phyloP scores from a whole-genome alignment of 257 asterid genomes.

The Jacaranda mimosifolia region DNA sequence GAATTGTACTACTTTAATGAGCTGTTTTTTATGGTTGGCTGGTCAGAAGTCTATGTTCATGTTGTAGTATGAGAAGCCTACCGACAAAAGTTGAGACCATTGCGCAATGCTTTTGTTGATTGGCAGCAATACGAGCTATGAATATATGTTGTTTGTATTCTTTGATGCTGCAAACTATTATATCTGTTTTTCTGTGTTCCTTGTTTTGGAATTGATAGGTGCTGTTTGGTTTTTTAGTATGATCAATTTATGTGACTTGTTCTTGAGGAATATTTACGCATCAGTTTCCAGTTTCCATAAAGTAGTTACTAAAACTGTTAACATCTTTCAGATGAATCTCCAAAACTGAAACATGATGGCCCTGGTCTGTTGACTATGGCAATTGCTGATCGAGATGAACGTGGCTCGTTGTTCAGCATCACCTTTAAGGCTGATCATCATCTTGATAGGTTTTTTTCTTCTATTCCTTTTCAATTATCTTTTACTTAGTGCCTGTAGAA shows the following conservation, averaged over 20 bases:
- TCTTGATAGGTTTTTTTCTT: constrained; percentile 63
- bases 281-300: background rate
- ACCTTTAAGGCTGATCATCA: constrained; percentile 67
- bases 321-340: constrained; percentile 58
- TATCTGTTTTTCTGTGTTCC: no score
- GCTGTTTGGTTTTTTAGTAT: background rate
- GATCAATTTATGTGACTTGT: background rate
- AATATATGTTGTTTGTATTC: no score
- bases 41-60: background rate
- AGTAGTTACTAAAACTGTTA: constrained; percentile 23
- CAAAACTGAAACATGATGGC: constrained; percentile 68
- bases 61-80: background rate
- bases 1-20: background rate
- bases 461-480: background rate
- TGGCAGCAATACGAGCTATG: no score
- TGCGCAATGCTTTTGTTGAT: no score
- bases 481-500: background rate
- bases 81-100: no score
- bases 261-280: background rate
- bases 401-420: constrained; percentile 64
- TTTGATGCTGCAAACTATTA: no score
- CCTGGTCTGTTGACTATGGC: constrained; percentile 76
- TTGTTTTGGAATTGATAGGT: no score
- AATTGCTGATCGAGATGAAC: constrained; percentile 66
- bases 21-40: background rate